Evolutionary conservation across 2,329 filamentous ascomycete species (phyloP).

Genomic region (Calonectria hongkongensis): DNA sequence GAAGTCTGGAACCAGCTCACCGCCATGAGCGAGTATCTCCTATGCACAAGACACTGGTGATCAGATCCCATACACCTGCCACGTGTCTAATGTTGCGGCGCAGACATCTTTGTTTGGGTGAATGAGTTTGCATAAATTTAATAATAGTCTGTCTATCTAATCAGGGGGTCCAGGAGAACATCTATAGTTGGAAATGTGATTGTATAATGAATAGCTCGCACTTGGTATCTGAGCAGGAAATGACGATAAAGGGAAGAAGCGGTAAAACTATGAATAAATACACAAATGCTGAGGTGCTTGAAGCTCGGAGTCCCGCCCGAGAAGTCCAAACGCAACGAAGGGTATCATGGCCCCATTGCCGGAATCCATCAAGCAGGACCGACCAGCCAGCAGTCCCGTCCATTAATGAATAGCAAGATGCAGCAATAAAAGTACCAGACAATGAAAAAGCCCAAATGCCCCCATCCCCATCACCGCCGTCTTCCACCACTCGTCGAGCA

Average conservation of each 20-base stretch:
- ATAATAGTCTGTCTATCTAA: slow-evolving; percentile 24
- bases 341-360: slow-evolving; percentile 40
- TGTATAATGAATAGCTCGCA: slow-evolving; percentile 49
- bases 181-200: slow-evolving; percentile 36
- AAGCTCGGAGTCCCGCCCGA: slow-evolving; percentile 43
- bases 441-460: slow-evolving; percentile 23
- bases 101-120: neutral
- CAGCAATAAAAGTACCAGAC: slow-evolving; percentile 23
- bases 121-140: neutral
- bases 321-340: slow-evolving; percentile 33
- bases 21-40: slow-evolving; percentile 80
- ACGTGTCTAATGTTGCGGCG: neutral
- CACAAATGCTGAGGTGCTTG: slow-evolving; percentile 47
- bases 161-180: neutral
- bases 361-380: slow-evolving; percentile 30
- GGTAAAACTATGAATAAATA: slow-evolving; percentile 54
- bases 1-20: slow-evolving; percentile 81
- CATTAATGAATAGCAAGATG: slow-evolving; percentile 37
- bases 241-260: slow-evolving; percentile 51
- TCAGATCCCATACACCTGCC: neutral
- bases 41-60: slow-evolving; percentile 83
- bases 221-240: slow-evolving; percentile 54
- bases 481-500: slow-evolving; percentile 33
- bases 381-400: slow-evolving; percentile 29
- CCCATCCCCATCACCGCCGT: slow-evolving; percentile 40